Evolutionary conservation across 1,284 basidiomycete genomes (phyloP).

Genomic region (Caloboletus inedulis): DNA sequence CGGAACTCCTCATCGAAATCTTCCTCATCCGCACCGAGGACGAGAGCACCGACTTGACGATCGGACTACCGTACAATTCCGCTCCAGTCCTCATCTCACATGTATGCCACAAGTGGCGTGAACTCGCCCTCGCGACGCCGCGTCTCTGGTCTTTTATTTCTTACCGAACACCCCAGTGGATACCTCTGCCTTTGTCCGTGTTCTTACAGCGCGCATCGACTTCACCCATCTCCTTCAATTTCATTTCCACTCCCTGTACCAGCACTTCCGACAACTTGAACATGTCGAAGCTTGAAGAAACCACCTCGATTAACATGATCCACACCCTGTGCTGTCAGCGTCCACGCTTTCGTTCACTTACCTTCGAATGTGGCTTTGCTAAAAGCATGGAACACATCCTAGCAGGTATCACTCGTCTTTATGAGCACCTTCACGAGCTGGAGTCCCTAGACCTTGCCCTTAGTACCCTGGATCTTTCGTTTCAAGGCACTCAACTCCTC

Average conservation of each 20-base stretch:
- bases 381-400: slow-evolving; percentile 29
- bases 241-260: slow-evolving; percentile 22
- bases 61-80: slow-evolving; percentile 26
- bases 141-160: slow-evolving; percentile 44
- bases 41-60: slow-evolving; percentile 14
- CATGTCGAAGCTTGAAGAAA: slow-evolving; percentile 13
- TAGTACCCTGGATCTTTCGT: slow-evolving; percentile 24
- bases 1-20: slow-evolving; percentile 45
- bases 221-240: slow-evolving; percentile 38
- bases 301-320: slow-evolving; percentile 24
- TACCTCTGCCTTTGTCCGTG: slow-evolving; percentile 22
- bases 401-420: slow-evolving; percentile 15
- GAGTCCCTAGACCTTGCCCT: slow-evolving; percentile 36
- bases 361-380: slow-evolving; percentile 35
- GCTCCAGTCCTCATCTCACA: slow-evolving; percentile 43
- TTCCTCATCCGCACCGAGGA: slow-evolving; percentile 36
- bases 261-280: slow-evolving; percentile 4
- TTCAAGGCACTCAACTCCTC: slow-evolving; percentile 27
- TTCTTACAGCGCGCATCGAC: slow-evolving; percentile 38
- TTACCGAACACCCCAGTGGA: slow-evolving; percentile 31
- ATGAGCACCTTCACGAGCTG: slow-evolving; percentile 31
- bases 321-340: slow-evolving; percentile 24
- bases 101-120: slow-evolving; percentile 47
- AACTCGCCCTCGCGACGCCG: slow-evolving; percentile 40
- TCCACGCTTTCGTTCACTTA: slow-evolving; percentile 34